Conservation (phyloP, 164 flowering plant genomes). For the Vitis amurensis region DNA sequence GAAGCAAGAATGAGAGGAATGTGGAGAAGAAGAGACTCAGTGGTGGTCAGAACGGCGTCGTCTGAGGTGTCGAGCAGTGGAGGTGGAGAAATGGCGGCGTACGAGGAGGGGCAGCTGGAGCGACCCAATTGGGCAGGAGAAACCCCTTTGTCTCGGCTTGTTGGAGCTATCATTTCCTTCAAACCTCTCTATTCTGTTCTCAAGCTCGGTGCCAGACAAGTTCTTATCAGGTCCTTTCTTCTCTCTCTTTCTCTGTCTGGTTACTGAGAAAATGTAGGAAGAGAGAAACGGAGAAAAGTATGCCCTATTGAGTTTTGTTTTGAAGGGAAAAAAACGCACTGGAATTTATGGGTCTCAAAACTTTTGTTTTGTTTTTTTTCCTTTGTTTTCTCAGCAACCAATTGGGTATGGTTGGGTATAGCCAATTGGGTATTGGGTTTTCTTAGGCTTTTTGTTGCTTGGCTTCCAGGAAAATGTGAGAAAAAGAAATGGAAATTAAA, state of each 20-base stretch:
- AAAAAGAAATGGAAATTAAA: too few species aligned
- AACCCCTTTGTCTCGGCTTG: conserved; percentile 64
- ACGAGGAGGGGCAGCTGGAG: conserved; percentile 56
- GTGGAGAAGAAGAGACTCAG: conserved; percentile 5
- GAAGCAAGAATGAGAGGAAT: neutral
- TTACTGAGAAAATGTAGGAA: neutral
- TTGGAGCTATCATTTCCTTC: conserved; percentile 55
- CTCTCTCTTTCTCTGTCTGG: neutral
- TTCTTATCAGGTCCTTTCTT: conserved; percentile 47
- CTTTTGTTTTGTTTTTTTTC: too few species aligned
- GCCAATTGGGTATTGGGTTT: too few species aligned
- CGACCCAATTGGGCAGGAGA: conserved; percentile 62
- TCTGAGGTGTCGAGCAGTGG: conserved; percentile 2
- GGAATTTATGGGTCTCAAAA: too few species aligned
- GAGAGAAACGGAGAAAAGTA: neutral
- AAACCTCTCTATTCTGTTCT: conserved; percentile 58
- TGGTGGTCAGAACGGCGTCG: conserved; percentile 5
- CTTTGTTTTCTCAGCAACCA: too few species aligned
- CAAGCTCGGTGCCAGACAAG: conserved; percentile 70
- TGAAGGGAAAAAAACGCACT: too few species aligned
- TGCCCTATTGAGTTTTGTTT: too few species aligned
- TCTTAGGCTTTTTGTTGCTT: too few species aligned
- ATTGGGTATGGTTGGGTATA: too few species aligned
- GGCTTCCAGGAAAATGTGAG: too few species aligned
- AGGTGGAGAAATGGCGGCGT: conserved; percentile 12